Conservation (phyloP, 371 early-diverging fungal genomes). For the Haplosporangium sp. region DNA sequence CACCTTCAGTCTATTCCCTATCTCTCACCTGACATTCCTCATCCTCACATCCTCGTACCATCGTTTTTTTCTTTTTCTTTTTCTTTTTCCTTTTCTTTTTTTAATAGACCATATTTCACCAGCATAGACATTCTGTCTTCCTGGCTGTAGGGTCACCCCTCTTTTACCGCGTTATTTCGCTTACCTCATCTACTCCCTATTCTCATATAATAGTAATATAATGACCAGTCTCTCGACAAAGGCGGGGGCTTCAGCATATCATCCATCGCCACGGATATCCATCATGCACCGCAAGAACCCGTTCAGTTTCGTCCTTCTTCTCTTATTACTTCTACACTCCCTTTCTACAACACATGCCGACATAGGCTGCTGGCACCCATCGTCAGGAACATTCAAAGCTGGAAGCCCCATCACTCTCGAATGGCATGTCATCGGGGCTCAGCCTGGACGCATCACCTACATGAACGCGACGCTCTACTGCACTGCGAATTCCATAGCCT, state of each 20-base stretch:
- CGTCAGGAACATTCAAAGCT: slow-evolving; percentile 31
- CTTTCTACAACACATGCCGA: slow-evolving; percentile 18
- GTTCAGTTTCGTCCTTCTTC: neutral
- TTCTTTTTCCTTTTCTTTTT: neutral
- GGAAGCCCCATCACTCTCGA: slow-evolving; percentile 31
- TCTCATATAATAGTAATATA: too few relatives aligned
- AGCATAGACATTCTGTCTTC: neutral
- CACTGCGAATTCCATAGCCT: slow-evolving; percentile 14
- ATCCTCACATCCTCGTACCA: neutral
- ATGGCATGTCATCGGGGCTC: slow-evolving; percentile 35
- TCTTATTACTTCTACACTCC: neutral
- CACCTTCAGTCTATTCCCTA: neutral
- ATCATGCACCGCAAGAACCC: neutral
- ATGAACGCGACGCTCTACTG: slow-evolving; percentile 40
- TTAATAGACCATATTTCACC: neutral
- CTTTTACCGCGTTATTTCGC: too few relatives aligned
- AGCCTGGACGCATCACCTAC: slow-evolving; percentile 16
- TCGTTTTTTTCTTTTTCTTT: neutral
- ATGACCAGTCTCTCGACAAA: neutral
- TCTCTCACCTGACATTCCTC: neutral
- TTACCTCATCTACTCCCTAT: too few relatives aligned
- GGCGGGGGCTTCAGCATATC: neutral
- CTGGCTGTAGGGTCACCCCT: neutral
- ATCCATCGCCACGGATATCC: neutral
- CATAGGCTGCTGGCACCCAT: slow-evolving; percentile 42